phyloP scores from a whole-genome alignment of 495 filamentous ascomycete species.

The Neurospora sp. region DNA sequence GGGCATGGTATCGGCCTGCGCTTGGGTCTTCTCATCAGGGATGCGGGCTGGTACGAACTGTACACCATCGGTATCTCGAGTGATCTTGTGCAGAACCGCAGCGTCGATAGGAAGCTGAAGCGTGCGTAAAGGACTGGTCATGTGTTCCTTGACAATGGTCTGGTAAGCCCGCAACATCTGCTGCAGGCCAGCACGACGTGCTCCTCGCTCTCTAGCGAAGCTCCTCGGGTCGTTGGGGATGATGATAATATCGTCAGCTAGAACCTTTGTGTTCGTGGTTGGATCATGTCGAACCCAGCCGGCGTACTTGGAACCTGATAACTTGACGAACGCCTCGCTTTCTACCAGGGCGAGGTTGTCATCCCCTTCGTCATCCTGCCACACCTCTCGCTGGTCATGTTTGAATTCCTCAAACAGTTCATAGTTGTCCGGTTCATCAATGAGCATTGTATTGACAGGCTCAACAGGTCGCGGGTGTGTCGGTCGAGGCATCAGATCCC shows the following conservation, averaged over 20 bases:
- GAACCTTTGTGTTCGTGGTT: neutral
- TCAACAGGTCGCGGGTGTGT: neutral
- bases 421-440: neutral
- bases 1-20: constrained; percentile 12
- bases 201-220: constrained; percentile 23
- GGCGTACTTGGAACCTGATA: neutral
- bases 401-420: neutral
- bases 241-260: constrained; percentile 8
- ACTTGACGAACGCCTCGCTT: constrained; percentile 3
- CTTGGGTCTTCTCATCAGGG: neutral
- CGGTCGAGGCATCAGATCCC: constrained; percentile 4
- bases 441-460: constrained; percentile 9
- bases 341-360: constrained; percentile 9
- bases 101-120: constrained; percentile 20
- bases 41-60: constrained; percentile 10
- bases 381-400: neutral
- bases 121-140: constrained; percentile 18
- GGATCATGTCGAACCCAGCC: constrained; percentile 3
- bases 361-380: neutral
- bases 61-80: neutral
- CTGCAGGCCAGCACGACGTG: constrained; percentile 31
- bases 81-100: neutral
- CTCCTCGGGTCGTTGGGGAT: neutral
- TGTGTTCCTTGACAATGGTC: constrained; percentile 9
- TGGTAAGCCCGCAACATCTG: constrained; percentile 22